Evolutionary conservation across 2,329 filamentous ascomycete species (phyloP).

Genomic region (Trichoderma sp.): DNA sequence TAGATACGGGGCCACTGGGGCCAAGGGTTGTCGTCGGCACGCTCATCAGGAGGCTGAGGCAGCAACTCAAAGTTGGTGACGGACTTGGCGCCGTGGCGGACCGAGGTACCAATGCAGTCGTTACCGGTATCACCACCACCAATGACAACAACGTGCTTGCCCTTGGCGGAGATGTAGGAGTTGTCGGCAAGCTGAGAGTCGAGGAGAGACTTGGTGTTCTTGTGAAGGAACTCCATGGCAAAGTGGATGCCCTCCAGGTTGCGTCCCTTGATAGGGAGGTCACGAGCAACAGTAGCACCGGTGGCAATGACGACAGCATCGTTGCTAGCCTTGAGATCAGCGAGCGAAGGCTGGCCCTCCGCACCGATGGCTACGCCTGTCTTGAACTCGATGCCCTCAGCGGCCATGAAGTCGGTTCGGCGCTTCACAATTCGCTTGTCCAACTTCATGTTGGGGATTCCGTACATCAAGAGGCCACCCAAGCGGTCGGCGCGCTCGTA

Average conservation of each 20-base stretch:
- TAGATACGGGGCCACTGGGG: conserved; percentile 98
- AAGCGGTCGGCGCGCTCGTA: conserved; percentile 90
- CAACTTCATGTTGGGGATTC: conserved; percentile 99
- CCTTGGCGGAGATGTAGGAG: conserved; percentile 89
- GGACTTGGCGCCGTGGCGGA: conserved; percentile 92
- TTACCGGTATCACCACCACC: conserved; percentile 97
- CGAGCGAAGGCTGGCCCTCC: conserved; percentile 59
- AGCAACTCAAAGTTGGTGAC: conserved; percentile 96
- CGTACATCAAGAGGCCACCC: conserved; percentile 95
- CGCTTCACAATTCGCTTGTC: conserved; percentile 97
- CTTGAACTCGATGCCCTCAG: conserved; percentile 81
- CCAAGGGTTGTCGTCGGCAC: conserved; percentile 94
- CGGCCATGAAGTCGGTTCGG: conserved; percentile 90
- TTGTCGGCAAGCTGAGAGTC: conserved; percentile 84
- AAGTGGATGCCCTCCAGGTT: conserved; percentile 89
- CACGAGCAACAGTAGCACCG: conserved; percentile 87
- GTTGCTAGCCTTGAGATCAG: conserved; percentile 69
- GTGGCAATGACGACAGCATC: conserved; percentile 90
- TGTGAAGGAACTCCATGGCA: conserved; percentile 96
- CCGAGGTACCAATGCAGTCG: conserved; percentile 94
- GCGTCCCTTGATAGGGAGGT: conserved; percentile 86
- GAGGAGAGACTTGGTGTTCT: conserved; percentile 95
- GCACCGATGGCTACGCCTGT: conserved; percentile 77
- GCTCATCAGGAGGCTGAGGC: conserved; percentile 86
- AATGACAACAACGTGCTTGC: conserved; percentile 94